Base-by-base conservation (phyloP, 257 asterid genomes). In the Verbena officinalis region DNA sequence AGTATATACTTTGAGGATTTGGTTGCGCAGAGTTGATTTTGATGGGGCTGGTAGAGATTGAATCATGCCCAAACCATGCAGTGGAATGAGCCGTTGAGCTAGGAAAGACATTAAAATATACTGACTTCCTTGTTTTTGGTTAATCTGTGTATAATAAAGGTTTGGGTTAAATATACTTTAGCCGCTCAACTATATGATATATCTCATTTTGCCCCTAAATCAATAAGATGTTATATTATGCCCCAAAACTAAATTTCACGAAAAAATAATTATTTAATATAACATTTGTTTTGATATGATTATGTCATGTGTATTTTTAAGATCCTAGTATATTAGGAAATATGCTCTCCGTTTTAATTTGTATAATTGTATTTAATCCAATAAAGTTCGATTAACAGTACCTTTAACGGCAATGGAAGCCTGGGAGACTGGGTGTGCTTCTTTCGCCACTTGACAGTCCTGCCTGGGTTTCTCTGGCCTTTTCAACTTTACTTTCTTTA, bases 21-120 rank as follows among this genome's bases (percentile, higher is more conserved):
- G 54, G 34, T 48, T 39, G 61, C 15, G 38, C 33, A 23, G 59
- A 59, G 62, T 43, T 49, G 74, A 73, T 64, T 60, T 19, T 56
- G 54, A 40, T 16, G 74, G 50, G 65, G 9, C 3, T 3, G 64
- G 51, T 14, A 48, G 30, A 49, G 64, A 53, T 53, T 31, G 73
- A 66, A 40, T 43, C 67, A 15, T 34, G n/a, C 53, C 49, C 46
- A 17, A 67, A 61, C 52, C 76, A 56, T 17, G 68, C 75, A 60
- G 55, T 62, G 33, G 52, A 52, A 68, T 15, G 74, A 58, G 49
- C 68, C 78, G 62, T 64, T 63, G 69, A 67, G 40, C 24, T 57
- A 13, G 23, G 52, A 38, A 44, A 38, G 6, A 17, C 33, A 15
- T 21, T 21, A 50, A 58, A 43, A 36, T 45, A 14, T 17, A 11